phyloP scores from a whole-genome alignment of 2,329 filamentous ascomycete species.

The Stachybotrys chlorohalonatus region DNA sequence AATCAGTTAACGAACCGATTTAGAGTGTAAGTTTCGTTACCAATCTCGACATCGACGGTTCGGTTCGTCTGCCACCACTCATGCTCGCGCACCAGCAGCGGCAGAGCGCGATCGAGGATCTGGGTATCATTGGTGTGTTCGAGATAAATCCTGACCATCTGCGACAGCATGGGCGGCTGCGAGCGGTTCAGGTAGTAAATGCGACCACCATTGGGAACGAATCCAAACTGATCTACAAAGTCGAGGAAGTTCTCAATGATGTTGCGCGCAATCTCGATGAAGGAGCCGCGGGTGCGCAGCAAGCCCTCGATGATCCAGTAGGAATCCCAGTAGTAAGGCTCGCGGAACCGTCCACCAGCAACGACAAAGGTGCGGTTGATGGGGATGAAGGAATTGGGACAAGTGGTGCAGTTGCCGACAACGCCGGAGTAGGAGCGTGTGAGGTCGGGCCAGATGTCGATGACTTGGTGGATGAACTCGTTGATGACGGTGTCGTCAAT shows the following conservation, averaged over 20 bases:
- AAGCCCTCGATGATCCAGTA: constrained; percentile 62
- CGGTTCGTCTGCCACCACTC: constrained; percentile 55
- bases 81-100: constrained; percentile 54
- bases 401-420: constrained; percentile 45
- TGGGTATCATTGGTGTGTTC: constrained; percentile 55
- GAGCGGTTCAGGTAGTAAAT: constrained; percentile 60
- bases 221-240: constrained; percentile 53
- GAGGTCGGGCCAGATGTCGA: constrained; percentile 60
- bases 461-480: constrained; percentile 55
- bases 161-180: constrained; percentile 55
- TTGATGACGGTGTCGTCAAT: constrained; percentile 48
- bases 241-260: constrained; percentile 64
- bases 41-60: constrained; percentile 40
- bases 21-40: constrained; percentile 40
- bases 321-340: constrained; percentile 65
- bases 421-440: constrained; percentile 48
- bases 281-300: constrained; percentile 53
- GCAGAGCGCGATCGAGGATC: constrained; percentile 51
- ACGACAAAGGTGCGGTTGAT: constrained; percentile 62
- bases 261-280: constrained; percentile 53
- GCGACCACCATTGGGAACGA: constrained; percentile 60
- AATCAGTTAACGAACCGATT: constrained; percentile 34
- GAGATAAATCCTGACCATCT: constrained; percentile 58
- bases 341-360: constrained; percentile 60
- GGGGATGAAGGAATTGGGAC: constrained; percentile 56